Evolutionary conservation across 306 rosid genomes (phyloP), one percentile per base, ranked within the genome.

Genomic region (Quercus dentata): DNA sequence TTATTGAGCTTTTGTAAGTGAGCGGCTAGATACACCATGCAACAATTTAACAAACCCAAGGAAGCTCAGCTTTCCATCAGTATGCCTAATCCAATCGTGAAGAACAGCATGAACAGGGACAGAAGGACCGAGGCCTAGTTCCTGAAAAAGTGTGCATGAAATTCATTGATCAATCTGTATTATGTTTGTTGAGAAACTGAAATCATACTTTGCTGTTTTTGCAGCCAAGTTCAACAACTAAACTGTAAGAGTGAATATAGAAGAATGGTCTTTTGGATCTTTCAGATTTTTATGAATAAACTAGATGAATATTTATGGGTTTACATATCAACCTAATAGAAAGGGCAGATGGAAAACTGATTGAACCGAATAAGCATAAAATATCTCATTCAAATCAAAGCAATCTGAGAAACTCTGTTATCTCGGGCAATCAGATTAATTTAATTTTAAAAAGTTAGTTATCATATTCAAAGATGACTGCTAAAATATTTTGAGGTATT

Each of bases 31-130:
- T 38, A 89, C 89, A 61, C 98, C 98, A 5, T 90, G 97, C 86
- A 94, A 84, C 78, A 94, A 78, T 76, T 92, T 94, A 80, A 92
- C 93, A 78, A 94, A 92, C 27, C 98, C 98, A 59, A 92, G 97
- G 88, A 92, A 92, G 85, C 98, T 94, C 80, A 94, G 82, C 84
- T 92, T 94, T 74, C 98, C 97, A 79, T 94, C 97, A 0, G 91
- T 89, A 86, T 90, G 98, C 85, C 98, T 81, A 79, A 94, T 91
- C 98, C 98, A 94, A 81, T 94, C 98, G 25, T 92, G 97, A 80
- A 94, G 97, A 84, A 94, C 97, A 3, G 94, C 87, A 78, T 94
- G 97, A 83, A 94, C 92, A 18, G 98, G 98, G 59, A 92, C 97
- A 11, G 97, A 83, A 62, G 97, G 97, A 74, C 98, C 87, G 6